Evolutionary conservation across 352 stramenopile species (phyloP), one percentile per base, ranked within the genome.

Genomic region (Phytophthora melonis): DNA sequence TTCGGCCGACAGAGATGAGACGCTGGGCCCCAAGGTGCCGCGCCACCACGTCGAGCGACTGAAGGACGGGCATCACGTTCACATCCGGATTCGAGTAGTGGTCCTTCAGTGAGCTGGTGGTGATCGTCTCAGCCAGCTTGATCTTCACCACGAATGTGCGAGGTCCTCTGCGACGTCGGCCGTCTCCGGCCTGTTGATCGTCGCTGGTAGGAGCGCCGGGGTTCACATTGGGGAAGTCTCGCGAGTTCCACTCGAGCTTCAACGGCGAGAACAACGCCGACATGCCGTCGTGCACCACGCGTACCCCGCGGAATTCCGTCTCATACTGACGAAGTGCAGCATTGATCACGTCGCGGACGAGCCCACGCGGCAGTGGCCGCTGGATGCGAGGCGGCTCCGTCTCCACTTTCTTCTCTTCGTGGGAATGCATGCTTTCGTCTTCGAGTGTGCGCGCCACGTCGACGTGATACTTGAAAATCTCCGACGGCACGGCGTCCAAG

Each of bases 391-490:
- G 71, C 70, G 43, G 43, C 3, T 23, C 16, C 18, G 8, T 87
- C 60, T n/a, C 77, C 8, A 55, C 32, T 11, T 76, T 66, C 1
- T 50, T 13, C n/a, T 77, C 75, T 0, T 47, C 19, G n/a, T 70
- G 70, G 39, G 79, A 75, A 53, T 83, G 81, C 14, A 32, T 32
- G 14, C 57, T 65, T 8, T 67, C 60, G 25, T 70, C 53, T 30
- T 53, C 21, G 1, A 49, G 63, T n/a, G 79, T 75, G n/a, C 77
- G 80, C 36, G 76, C 70, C 10, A 93, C 81, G 4, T 75, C 63
- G 10, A 89, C 81, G 58, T 91, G 84, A 63, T 93, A 93, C 67
- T 93, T 90, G 72, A 89, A 91, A 16, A 93, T 74, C 60, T 93
- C 84, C 0, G 50, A 23, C 3, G 76, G 67, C 10, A 39, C 74